phyloP scores from a whole-genome alignment of 1,284 basidiomycete genomes.

The Ustilago bromivora region DNA sequence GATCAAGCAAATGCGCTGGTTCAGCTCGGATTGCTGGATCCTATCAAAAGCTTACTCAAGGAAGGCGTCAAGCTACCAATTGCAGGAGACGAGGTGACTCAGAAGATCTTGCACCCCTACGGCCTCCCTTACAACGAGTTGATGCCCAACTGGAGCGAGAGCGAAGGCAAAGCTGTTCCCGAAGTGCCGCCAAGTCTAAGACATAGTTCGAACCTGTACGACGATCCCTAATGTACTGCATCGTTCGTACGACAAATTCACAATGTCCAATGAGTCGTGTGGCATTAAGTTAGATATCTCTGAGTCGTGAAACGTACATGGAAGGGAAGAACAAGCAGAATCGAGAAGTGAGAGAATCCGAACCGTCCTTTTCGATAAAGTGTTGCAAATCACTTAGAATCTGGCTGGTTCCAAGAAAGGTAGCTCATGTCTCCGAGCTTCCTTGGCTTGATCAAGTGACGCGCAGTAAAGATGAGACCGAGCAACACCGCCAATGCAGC shows the following conservation, averaged over 20 bases:
- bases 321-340: not conserved
- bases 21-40: slow-evolving; percentile 26
- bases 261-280: slow-evolving; percentile 1
- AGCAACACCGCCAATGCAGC: slow-evolving; percentile 88
- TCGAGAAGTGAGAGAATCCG: not conserved
- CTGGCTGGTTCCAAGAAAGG: slow-evolving; percentile 66
- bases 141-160: slow-evolving; percentile 43
- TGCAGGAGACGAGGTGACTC: slow-evolving; percentile 34
- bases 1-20: slow-evolving; percentile 38
- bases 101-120: slow-evolving; percentile 43
- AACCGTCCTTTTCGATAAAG: not conserved
- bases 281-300: slow-evolving; percentile 2
- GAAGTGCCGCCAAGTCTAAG: not conserved
- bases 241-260: not conserved
- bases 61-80: slow-evolving; percentile 19
- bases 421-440: slow-evolving; percentile 73
- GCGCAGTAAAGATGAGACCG: slow-evolving; percentile 86
- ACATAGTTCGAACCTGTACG: not conserved
- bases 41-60: slow-evolving; percentile 16
- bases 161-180: slow-evolving; percentile 21
- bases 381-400: slow-evolving; percentile 19
- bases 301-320: slow-evolving; percentile 1
- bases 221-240: not conserved
- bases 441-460: slow-evolving; percentile 93
- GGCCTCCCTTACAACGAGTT: slow-evolving; percentile 30